Evolutionary conservation across 2,329 filamentous ascomycete genomes (phyloP), one percentile per base, ranked within the genome.

Genomic region (Neofusicoccum kwambonambiense): DNA sequence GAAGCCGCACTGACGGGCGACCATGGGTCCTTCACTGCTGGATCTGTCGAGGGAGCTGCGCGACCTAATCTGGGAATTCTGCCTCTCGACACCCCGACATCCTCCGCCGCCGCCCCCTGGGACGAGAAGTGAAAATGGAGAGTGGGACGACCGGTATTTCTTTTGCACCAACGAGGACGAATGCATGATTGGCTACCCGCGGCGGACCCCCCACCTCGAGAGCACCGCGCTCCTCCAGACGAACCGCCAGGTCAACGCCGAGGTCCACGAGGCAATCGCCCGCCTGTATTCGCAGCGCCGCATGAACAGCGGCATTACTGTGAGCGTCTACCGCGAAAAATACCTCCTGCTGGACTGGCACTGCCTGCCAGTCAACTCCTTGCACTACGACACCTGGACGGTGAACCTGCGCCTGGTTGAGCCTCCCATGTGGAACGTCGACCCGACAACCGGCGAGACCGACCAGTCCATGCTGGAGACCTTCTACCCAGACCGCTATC

Each of bases 391-490:
- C 37, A 35, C 15, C 27, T 45, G 37, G 17, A 44, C 13, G 2
- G 27, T 63, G 22, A 5, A 54, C 37, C 22, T 63, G 13, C 49
- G 60, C 4, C 39, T 54, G 35, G 34, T 19, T 8, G 60, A 44
- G 15, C 47, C 37, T 27, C 60, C 60, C 2, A 17, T 35, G n/a
- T 63, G 60, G 60, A 22, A 37, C 37, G 49, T 51, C 11, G 41
- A 54, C 37, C 39, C 44, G 4, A 22, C 22, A 3, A 42, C 9
- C 15, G 19, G 41, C 11, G 60, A 52, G 47, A 49, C 60, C 12
- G 60, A 63, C n/a, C 60, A 63, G 22, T 63, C 60, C 13, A 52
- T 63, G n/a, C 31, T 63, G 7, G 47, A 63, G 50, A 44, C 37
- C 4, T 63, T 63, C 27, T 27, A 54, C n/a, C 60, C 60, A 15